Percentiles rank a stretch among this genome's conserved stretches.
These are phyloP conservation scores for Prunus fruticosa DNA, from an alignment of 306 rosid genomes.

Conservation along the genomic window DNA sequence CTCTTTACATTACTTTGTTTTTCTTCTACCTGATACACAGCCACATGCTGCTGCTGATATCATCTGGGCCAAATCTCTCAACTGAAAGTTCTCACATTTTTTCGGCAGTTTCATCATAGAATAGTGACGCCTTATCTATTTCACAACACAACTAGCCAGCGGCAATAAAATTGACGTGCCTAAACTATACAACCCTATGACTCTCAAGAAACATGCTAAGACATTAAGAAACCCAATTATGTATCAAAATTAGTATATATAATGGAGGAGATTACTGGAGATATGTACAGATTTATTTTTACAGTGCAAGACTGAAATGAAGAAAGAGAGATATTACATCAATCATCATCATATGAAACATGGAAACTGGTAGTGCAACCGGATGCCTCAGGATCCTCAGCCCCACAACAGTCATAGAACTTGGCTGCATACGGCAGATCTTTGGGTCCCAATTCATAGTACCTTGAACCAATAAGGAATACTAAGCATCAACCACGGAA, in stretches of 20 bases:
- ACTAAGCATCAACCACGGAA: constrained; percentile 11
- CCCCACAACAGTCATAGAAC: constrained; percentile 95
- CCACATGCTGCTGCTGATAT: too few relatives aligned
- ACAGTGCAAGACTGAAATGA: neutral
- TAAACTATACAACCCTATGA: neutral
- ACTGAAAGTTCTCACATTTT: neutral
- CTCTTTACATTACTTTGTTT: too few relatives aligned
- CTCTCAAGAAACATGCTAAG: neutral
- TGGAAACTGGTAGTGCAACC: constrained; percentile 82
- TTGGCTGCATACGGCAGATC: constrained; percentile 87
- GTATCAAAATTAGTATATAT: neutral
- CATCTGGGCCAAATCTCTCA: too few relatives aligned
- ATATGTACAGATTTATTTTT: neutral
- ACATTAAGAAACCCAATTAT: neutral
- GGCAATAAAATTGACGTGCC: neutral
- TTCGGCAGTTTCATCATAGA: neutral
- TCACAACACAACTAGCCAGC: too few relatives aligned
- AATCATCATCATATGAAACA: constrained; percentile 70
- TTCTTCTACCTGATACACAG: too few relatives aligned
- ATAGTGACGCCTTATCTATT: too few relatives aligned
- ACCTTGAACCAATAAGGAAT: constrained; percentile 44
- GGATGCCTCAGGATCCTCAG: constrained; percentile 71
- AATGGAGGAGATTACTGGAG: neutral
- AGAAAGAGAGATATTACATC: constrained; percentile 23
- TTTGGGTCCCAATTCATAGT: constrained; percentile 73